These are phyloP conservation scores for Gnomoniopsis smithogilvyi DNA, from an alignment of 2,329 filamentous ascomycete species.

Conservation along the genomic window DNA sequence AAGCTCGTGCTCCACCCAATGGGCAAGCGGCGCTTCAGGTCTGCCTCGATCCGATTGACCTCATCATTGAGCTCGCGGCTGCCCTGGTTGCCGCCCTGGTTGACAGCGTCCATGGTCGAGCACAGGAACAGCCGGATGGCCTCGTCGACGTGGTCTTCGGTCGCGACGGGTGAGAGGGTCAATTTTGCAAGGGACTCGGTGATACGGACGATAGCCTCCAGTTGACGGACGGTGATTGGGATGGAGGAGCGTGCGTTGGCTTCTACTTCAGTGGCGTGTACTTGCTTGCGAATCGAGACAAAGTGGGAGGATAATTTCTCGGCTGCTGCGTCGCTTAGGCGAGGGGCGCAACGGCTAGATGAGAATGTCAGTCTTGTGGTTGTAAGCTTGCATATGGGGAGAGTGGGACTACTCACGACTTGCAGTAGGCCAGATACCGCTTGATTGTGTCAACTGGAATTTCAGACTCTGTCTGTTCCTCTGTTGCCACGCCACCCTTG, in stretches of 20 bases:
- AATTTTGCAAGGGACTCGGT: slow-evolving; percentile 94
- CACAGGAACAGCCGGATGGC: slow-evolving; percentile 95
- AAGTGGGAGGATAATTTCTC: slow-evolving; percentile 98
- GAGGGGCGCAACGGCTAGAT: slow-evolving; percentile 79
- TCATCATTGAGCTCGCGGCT: slow-evolving; percentile 91
- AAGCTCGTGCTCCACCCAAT: slow-evolving; percentile 95
- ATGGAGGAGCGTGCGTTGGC: slow-evolving; percentile 90
- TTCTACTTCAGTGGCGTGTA: slow-evolving; percentile 86
- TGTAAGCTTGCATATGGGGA: too few relatives aligned
- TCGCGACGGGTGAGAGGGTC: slow-evolving; percentile 78
- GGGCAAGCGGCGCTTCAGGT: slow-evolving; percentile 80
- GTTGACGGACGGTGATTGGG: slow-evolving; percentile 93
- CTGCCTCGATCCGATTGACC: slow-evolving; percentile 79
- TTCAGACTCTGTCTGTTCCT: slow-evolving; percentile 81
- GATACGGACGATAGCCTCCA: slow-evolving; percentile 96
- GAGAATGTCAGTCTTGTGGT: slow-evolving; percentile 27
- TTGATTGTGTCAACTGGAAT: slow-evolving; percentile 97
- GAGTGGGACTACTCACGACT: slow-evolving; percentile 61
- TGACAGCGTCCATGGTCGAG: slow-evolving; percentile 96
- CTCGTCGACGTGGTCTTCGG: slow-evolving; percentile 91
- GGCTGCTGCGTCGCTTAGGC: slow-evolving; percentile 83
- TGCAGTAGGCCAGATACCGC: slow-evolving; percentile 95
- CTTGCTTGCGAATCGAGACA: slow-evolving; percentile 90
- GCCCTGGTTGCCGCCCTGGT: slow-evolving; percentile 78
- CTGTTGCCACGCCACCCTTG: slow-evolving; percentile 81